Conservation (phyloP, 2,329 filamentous ascomycete genomes). For the Chaetomiaceae sp. region DNA sequence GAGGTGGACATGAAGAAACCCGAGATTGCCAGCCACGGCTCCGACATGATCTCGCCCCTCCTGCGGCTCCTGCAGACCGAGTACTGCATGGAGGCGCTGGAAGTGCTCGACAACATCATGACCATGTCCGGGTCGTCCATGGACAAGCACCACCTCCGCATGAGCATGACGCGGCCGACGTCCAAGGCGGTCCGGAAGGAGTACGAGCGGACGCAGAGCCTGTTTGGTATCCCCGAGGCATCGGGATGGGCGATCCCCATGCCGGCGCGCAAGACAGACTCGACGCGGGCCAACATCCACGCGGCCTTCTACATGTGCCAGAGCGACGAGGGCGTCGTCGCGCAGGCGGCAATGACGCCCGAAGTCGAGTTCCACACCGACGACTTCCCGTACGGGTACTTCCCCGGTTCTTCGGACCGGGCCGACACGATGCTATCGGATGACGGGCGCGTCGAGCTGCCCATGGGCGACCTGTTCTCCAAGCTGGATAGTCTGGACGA, state of each 20-base stretch:
- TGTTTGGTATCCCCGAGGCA: conserved; percentile 94
- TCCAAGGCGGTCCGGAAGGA: conserved; percentile 85
- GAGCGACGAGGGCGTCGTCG: conserved; percentile 53
- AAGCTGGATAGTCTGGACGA: conserved; percentile 76
- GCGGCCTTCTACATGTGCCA: conserved; percentile 94
- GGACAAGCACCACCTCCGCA: conserved; percentile 89
- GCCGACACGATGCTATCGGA: conserved; percentile 93
- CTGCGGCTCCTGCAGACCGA: conserved; percentile 86
- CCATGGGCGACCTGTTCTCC: conserved; percentile 76
- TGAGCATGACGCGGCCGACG: conserved; percentile 94
- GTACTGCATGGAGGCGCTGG: conserved; percentile 85
- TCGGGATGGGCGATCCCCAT: conserved; percentile 95
- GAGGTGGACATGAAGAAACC: conserved; percentile 90
- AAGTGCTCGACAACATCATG: conserved; percentile 92
- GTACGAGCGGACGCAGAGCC: conserved; percentile 86
- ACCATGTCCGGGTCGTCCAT: conserved; percentile 87
- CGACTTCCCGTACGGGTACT: conserved; percentile 78
- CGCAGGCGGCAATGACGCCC: conserved; percentile 64
- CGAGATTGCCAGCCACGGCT: conserved; percentile 84
- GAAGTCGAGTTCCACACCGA: conserved; percentile 92
- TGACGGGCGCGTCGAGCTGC: conserved; percentile 64
- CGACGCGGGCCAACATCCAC: conserved; percentile 87
- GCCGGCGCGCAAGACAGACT: conserved; percentile 81
- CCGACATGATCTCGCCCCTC: conserved; percentile 90
- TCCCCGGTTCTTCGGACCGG: conserved; percentile 62